These are phyloP conservation scores for Decorospora gaudefroyi DNA, from an alignment of 2,329 filamentous ascomycete genomes.

Conservation along the genomic window DNA sequence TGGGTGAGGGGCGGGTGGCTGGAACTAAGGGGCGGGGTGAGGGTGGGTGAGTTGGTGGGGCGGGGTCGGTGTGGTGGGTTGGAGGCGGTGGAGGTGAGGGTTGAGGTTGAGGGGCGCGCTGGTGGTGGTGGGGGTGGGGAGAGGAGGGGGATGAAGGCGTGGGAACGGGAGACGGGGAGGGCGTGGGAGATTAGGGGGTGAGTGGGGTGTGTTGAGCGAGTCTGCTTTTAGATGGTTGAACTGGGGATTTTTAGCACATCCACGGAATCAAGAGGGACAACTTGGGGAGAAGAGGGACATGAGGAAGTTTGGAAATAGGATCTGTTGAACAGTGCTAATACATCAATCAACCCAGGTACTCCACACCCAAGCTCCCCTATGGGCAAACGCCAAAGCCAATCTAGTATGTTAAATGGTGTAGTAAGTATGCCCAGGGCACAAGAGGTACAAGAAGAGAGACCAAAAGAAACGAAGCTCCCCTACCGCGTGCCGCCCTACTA, in stretches of 20 bases:
- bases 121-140: background rate
- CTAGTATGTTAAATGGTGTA: conserved; percentile 30
- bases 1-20: conserved; percentile 18
- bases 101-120: conserved; percentile 5
- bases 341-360: background rate
- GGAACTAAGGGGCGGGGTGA: conserved; percentile 3
- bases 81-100: conserved; percentile 13
- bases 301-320: background rate
- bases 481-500: conserved; percentile 9
- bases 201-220: background rate
- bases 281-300: background rate
- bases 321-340: conserved; percentile 8
- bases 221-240: background rate
- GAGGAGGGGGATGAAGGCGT: conserved; percentile 5
- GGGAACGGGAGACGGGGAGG: conserved; percentile 14
- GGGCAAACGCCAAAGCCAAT: conserved; percentile 27
- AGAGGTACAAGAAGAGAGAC: conserved; percentile 27
- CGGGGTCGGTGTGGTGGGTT: conserved; percentile 6
- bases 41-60: conserved; percentile 12
- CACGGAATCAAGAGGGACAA: too few species aligned
- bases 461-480: conserved; percentile 23
- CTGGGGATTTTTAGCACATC: background rate
- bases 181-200: conserved; percentile 15
- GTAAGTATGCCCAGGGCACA: conserved; percentile 18
- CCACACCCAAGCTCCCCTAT: background rate